Percentiles rank a stretch among this genome's conserved stretches.
These are phyloP conservation scores for Eutypella sp. DNA, from an alignment of 2,329 filamentous ascomycete genomes.

Conservation along the genomic window DNA sequence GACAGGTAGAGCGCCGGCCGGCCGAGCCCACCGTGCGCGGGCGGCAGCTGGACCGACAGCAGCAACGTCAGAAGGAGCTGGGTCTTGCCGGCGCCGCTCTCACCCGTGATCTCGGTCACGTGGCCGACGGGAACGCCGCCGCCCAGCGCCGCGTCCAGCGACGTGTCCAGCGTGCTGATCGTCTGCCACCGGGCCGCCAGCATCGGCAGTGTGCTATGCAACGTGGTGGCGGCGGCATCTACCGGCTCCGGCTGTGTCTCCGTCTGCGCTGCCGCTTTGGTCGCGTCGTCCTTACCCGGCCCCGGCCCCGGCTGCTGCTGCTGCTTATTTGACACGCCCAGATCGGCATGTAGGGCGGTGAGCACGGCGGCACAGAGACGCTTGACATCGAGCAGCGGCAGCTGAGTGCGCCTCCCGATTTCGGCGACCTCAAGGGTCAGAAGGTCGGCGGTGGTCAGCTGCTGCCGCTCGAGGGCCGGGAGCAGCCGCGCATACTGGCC, in stretches of 20 bases:
- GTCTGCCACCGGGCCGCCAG: conserved; percentile 41
- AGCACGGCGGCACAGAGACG: conserved; percentile 65
- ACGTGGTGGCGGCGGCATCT: conserved; percentile 3
- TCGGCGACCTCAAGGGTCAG: conserved; percentile 78
- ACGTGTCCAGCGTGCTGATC: conserved; percentile 76
- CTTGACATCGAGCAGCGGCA: conserved; percentile 76
- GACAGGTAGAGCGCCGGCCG: conserved; percentile 87
- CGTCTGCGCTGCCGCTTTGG: not conserved
- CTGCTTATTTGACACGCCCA: conserved; percentile 29
- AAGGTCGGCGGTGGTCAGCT: conserved; percentile 76
- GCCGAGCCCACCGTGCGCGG: conserved; percentile 60
- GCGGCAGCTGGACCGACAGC: conserved; percentile 75
- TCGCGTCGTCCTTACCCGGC: not conserved
- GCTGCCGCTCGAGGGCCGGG: conserved; percentile 71
- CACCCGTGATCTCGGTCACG: conserved; percentile 85
- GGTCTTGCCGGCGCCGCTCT: conserved; percentile 92
- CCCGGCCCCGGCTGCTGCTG: conserved; percentile 1
- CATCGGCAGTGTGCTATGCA: conserved; percentile 32
- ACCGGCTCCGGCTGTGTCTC: not conserved
- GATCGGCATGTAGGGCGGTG: conserved; percentile 60
- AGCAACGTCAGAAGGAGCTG: conserved; percentile 85
- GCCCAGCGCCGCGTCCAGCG: conserved; percentile 63
- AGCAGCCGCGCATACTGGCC: conserved; percentile 69
- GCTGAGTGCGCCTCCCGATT: conserved; percentile 77
- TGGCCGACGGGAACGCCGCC: conserved; percentile 79